phyloP scores from a whole-genome alignment of 2,329 filamentous ascomycete species.

The Phaeophleospora eucalypticola region DNA sequence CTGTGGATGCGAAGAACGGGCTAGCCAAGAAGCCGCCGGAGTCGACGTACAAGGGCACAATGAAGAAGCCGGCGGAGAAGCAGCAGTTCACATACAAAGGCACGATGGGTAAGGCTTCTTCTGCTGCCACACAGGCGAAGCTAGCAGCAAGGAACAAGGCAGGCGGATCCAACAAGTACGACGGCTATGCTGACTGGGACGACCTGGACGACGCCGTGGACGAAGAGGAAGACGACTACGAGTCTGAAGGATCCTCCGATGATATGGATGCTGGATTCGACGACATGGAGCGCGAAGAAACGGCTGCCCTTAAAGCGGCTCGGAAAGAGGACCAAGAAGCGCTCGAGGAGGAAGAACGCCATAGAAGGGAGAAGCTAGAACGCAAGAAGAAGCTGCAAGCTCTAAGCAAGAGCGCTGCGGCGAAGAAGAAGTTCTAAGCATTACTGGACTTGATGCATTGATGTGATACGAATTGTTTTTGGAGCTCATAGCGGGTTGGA shows the following conservation, averaged over 20 bases:
- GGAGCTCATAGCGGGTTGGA: neutral
- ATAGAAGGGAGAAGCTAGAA: conserved; percentile 61
- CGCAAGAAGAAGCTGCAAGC: conserved; percentile 38
- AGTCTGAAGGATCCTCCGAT: conserved; percentile 59
- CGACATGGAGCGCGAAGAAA: conserved; percentile 70
- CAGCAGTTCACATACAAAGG: conserved; percentile 38
- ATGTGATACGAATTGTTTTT: neutral
- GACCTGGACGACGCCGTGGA: conserved; percentile 41
- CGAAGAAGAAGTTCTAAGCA: conserved; percentile 27
- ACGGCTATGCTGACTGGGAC: conserved; percentile 39
- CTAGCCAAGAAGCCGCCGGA: conserved; percentile 30
- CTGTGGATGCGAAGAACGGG: conserved; percentile 18
- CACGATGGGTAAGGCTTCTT: conserved; percentile 42
- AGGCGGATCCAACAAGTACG: conserved; percentile 32
- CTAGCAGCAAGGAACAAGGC: conserved; percentile 31
- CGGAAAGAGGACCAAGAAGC: conserved; percentile 65
- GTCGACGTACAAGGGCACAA: conserved; percentile 41
- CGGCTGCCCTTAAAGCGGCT: conserved; percentile 57
- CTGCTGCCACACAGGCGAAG: conserved; percentile 36
- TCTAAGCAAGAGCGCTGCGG: conserved; percentile 31
- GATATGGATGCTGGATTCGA: conserved; percentile 69
- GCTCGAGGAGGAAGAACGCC: conserved; percentile 57
- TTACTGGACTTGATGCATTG: neutral
- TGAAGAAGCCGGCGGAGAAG: conserved; percentile 25
- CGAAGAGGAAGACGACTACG: conserved; percentile 71